Conservation (phyloP, 164 flowering plant species). For the Liquidambar formosana region DNA sequence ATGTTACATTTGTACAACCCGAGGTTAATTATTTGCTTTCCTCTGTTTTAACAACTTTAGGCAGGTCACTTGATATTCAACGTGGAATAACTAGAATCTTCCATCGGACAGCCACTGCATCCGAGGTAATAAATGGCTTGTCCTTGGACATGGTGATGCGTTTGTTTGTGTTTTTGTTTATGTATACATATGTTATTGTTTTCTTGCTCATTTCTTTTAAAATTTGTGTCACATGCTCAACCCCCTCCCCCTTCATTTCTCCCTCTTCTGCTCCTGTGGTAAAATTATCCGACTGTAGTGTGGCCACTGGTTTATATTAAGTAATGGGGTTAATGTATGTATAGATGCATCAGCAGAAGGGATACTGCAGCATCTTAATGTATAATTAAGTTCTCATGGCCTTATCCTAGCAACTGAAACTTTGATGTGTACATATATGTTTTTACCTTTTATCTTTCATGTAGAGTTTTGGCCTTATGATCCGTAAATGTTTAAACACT, state of each 20-base stretch:
- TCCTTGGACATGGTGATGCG: not conserved
- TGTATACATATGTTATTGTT: not conserved
- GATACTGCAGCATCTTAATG: too few species aligned
- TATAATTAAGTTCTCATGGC: too few species aligned
- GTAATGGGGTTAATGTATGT: too few species aligned
- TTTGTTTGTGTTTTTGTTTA: not conserved
- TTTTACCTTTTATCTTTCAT: too few species aligned
- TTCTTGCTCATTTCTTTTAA: not conserved
- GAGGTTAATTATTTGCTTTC: conserved; percentile 52
- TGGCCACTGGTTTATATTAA: not conserved
- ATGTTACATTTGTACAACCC: conserved; percentile 22
- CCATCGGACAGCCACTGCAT: conserved; percentile 78
- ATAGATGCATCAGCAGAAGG: too few species aligned
- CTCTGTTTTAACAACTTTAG: conserved; percentile 64
- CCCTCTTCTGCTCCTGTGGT: not conserved
- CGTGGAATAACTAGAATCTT: conserved; percentile 93
- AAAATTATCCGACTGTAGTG: not conserved
- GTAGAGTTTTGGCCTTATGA: too few species aligned
- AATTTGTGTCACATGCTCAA: too few species aligned
- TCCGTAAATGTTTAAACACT: too few species aligned
- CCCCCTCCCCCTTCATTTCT: not conserved
- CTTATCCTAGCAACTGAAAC: too few species aligned
- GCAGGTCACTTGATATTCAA: conserved; percentile 76
- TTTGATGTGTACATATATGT: too few species aligned
- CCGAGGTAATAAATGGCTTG: conserved; percentile 57